phyloP scores from a whole-genome alignment of 768 basidiomycete genomes.

The Boletus rubroflammeus region DNA sequence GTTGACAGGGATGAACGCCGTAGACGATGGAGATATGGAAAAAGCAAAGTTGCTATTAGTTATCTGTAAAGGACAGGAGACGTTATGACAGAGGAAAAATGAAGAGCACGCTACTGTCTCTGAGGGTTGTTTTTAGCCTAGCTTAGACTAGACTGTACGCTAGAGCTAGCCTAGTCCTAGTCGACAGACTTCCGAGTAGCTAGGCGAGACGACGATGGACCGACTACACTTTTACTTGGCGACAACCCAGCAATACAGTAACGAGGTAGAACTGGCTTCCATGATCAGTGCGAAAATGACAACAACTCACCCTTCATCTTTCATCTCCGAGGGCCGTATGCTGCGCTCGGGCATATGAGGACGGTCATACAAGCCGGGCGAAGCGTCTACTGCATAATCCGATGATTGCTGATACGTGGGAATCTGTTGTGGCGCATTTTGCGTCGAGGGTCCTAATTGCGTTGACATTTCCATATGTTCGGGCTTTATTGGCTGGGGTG shows the following conservation, averaged over 20 bases:
- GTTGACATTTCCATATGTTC: slow-evolving; percentile 10
- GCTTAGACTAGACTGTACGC: slow-evolving; percentile 76
- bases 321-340: slow-evolving; percentile 86
- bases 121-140: slow-evolving; percentile 61
- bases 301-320: slow-evolving; percentile 93
- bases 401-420: slow-evolving; percentile 73
- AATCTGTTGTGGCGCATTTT: slow-evolving; percentile 60
- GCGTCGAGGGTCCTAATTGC: slow-evolving; percentile 34
- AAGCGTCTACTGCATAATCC: slow-evolving; percentile 44
- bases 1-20: slow-evolving; percentile 25
- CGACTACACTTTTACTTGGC: slow-evolving; percentile 38
- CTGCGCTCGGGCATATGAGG: slow-evolving; percentile 54
- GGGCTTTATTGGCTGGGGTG: slow-evolving; percentile 5
- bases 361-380: slow-evolving; percentile 41
- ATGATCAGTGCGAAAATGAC: slow-evolving; percentile 7
- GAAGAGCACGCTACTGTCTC: slow-evolving; percentile 73
- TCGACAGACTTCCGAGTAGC: slow-evolving; percentile 53
- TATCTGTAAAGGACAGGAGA: slow-evolving; percentile 63
- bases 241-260: slow-evolving; percentile 26
- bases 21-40: slow-evolving; percentile 34
- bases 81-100: slow-evolving; percentile 56
- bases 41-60: slow-evolving; percentile 71
- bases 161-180: slow-evolving; percentile 73
- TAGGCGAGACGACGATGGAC: slow-evolving; percentile 40
- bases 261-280: slow-evolving; percentile 4